Evolutionary conservation across 2,329 filamentous ascomycete genomes (phyloP).

Genomic region (Cladosporium austrohemisphaericum): DNA sequence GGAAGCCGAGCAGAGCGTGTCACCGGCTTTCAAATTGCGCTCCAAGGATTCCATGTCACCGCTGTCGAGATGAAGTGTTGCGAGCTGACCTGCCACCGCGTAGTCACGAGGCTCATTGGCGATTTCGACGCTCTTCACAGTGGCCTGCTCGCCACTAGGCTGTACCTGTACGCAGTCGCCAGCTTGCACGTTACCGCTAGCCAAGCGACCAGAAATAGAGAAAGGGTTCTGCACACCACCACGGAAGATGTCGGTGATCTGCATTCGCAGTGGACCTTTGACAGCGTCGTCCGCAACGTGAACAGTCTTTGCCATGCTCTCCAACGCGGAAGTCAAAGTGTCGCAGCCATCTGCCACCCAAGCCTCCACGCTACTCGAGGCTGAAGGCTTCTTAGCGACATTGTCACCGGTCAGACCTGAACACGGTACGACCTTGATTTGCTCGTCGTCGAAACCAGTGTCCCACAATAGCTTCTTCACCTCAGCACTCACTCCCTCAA

Average conservation of each 20-base stretch:
- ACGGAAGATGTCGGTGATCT: constrained; percentile 82
- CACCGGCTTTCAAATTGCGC: constrained; percentile 71
- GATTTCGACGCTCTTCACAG: constrained; percentile 76
- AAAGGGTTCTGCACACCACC: constrained; percentile 74
- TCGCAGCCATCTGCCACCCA: constrained; percentile 67
- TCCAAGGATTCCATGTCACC: constrained; percentile 65
- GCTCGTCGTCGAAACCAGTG: constrained; percentile 76
- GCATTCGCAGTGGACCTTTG: constrained; percentile 76
- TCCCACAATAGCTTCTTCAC: constrained; percentile 76
- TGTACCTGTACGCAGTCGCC: constrained; percentile 77
- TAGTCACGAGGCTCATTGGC: constrained; percentile 73
- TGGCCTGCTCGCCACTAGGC: constrained; percentile 75
- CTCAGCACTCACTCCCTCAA: constrained; percentile 79
- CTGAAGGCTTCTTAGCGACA: constrained; percentile 58
- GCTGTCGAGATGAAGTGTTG: constrained; percentile 75
- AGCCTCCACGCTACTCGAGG: constrained; percentile 40
- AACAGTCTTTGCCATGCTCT: constrained; percentile 53
- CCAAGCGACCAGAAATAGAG: constrained; percentile 80
- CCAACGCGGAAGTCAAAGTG: constrained; percentile 79
- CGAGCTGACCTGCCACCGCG: constrained; percentile 89
- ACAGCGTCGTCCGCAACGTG: constrained; percentile 52
- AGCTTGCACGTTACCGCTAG: constrained; percentile 76
- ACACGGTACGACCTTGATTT: constrained; percentile 82
- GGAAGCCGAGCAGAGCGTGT: constrained; percentile 68
- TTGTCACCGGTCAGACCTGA: constrained; percentile 89